phyloP scores from a whole-genome alignment of 139 green algal species.

The Marvania coccoides region DNA sequence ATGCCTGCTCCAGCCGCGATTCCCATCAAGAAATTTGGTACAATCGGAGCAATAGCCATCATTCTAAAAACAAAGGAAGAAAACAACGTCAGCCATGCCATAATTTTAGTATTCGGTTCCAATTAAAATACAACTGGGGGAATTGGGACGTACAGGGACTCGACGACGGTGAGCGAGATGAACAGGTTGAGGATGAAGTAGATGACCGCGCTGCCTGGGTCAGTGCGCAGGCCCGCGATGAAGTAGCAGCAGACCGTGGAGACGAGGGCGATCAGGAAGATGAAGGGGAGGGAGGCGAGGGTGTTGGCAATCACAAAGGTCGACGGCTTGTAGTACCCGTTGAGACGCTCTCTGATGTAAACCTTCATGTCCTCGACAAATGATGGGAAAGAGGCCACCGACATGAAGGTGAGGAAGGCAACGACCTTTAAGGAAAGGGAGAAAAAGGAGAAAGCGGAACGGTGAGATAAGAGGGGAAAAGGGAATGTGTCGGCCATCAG shows the following conservation, averaged over 20 bases:
- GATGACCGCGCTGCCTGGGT: slow-evolving; percentile 21
- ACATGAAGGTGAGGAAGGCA: slow-evolving; percentile 55
- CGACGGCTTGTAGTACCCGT: slow-evolving; percentile 59
- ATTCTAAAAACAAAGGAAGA: not conserved
- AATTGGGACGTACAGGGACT: slow-evolving; percentile 60
- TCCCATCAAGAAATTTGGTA: slow-evolving; percentile 62
- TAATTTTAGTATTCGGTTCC: no score
- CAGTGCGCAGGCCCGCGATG: slow-evolving; percentile 38
- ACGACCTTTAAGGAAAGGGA: no score
- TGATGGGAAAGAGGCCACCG: slow-evolving; percentile 10
- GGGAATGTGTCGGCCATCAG: no score
- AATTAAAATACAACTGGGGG: slow-evolving; percentile 13
- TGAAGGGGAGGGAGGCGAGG: slow-evolving; percentile 54
- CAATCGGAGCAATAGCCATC: slow-evolving; percentile 1
- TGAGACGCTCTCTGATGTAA: slow-evolving; percentile 57
- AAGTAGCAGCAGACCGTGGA: slow-evolving; percentile 44
- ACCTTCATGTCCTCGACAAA: slow-evolving; percentile 60
- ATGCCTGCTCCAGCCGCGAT: slow-evolving; percentile 51
- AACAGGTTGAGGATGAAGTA: slow-evolving; percentile 64
- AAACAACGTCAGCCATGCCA: no score
- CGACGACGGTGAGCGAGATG: slow-evolving; percentile 28
- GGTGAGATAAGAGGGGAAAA: no score
- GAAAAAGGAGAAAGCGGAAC: no score
- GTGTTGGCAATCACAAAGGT: slow-evolving; percentile 56
- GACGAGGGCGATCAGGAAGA: slow-evolving; percentile 55